Conservation (phyloP, 495 filamentous ascomycete genomes). For the Penicillium taxi region DNA sequence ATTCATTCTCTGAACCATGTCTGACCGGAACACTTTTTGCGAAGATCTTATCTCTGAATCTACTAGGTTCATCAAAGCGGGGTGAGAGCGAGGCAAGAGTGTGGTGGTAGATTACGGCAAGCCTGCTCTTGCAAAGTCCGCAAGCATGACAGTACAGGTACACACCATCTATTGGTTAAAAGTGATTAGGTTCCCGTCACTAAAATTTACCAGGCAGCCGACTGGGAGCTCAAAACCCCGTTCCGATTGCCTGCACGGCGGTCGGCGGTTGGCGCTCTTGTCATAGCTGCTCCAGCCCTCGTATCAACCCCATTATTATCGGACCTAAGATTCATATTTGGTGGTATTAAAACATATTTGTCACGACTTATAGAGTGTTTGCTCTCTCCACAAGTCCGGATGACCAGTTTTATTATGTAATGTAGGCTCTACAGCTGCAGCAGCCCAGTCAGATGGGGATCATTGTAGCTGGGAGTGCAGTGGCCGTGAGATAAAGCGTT, state of each 20-base stretch:
- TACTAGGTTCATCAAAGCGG: constrained; percentile 2
- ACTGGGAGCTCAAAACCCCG: constrained; percentile 9
- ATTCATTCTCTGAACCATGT: background rate
- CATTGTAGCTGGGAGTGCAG: constrained; percentile 7
- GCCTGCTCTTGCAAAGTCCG: constrained; percentile 6
- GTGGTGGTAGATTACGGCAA: constrained; percentile 6
- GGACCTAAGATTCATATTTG: constrained; percentile 5
- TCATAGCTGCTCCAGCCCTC: constrained; percentile 7
- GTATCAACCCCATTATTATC: constrained; percentile 8
- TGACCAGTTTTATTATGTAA: constrained; percentile 1
- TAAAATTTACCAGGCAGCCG: constrained; percentile 6
- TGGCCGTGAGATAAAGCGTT: constrained; percentile 10
- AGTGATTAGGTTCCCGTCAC: background rate
- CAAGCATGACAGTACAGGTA: constrained; percentile 4
- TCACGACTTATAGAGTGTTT: background rate
- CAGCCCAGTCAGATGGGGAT: constrained; percentile 6
- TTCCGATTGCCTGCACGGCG: constrained; percentile 5
- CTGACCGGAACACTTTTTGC: background rate
- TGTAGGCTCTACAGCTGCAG: background rate
- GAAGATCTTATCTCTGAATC: background rate
- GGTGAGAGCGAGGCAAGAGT: constrained; percentile 3
- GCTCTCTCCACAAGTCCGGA: constrained; percentile 1
- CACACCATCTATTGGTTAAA: background rate
- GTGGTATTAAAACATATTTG: constrained; percentile 11
- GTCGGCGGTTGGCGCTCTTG: constrained; percentile 5